These are phyloP conservation scores for Emydomyces testavorans DNA, from an alignment of 2,329 filamentous ascomycete genomes.

Conservation along the genomic window DNA sequence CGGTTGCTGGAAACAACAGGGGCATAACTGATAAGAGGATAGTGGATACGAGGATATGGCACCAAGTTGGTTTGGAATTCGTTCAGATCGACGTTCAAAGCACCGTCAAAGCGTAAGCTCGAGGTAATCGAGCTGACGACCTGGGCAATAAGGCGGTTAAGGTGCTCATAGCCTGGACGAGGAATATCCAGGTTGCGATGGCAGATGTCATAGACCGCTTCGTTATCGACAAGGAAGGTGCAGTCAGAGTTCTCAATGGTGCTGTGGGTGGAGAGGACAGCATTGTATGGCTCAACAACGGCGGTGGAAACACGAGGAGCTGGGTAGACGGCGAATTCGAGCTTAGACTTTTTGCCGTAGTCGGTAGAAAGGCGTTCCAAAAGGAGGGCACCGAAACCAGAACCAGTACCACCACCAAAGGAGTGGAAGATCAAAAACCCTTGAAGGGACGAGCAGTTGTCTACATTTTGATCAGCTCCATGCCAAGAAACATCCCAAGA, in stretches of 20 bases:
- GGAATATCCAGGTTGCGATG: slow-evolving; percentile 93
- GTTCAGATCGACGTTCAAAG: slow-evolving; percentile 97
- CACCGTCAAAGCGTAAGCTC: slow-evolving; percentile 95
- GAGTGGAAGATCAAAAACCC: slow-evolving; percentile 93
- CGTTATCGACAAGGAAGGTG: slow-evolving; percentile 99
- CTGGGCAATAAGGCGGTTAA: slow-evolving; percentile 97
- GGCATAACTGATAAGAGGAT: slow-evolving; percentile 93
- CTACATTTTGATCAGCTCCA: slow-evolving; percentile 27
- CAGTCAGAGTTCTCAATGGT: slow-evolving; percentile 99
- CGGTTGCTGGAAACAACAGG: slow-evolving; percentile 91
- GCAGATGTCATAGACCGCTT: slow-evolving; percentile 99
- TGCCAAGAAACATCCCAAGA: not conserved
- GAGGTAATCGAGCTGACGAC: slow-evolving; percentile 98
- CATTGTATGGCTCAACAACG: slow-evolving; percentile 99
- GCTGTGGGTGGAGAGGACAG: slow-evolving; percentile 96
- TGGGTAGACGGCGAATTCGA: slow-evolving; percentile 99
- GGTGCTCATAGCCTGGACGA: slow-evolving; percentile 95
- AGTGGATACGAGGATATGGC: slow-evolving; percentile 97
- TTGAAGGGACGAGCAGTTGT: slow-evolving; percentile 55
- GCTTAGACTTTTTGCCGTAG: slow-evolving; percentile 99
- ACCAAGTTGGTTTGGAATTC: slow-evolving; percentile 99
- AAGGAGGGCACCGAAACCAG: slow-evolving; percentile 92
- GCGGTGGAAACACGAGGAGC: slow-evolving; percentile 94
- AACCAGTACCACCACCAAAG: slow-evolving; percentile 96
- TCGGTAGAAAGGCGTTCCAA: slow-evolving; percentile 99